Conservation (phyloP, 257 asterid species). For the Thymus mandschuricus region DNA sequence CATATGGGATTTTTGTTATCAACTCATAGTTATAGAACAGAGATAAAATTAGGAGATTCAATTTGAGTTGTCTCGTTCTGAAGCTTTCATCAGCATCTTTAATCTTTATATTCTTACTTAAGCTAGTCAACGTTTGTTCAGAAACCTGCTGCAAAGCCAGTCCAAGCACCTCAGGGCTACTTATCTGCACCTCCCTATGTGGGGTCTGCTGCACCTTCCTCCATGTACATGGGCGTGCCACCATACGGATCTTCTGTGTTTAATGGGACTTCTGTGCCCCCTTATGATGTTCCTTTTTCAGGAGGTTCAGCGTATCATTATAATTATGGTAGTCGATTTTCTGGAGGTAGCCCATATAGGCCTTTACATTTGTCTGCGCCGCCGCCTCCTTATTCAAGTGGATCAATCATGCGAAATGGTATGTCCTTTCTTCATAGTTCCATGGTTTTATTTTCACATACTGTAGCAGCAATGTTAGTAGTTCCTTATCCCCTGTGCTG, state of each 20-base stretch:
- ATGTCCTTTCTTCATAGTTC: constrained; percentile 16
- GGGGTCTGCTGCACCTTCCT: constrained; percentile 74
- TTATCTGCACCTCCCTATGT: constrained; percentile 63
- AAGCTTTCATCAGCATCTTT: constrained; percentile 20
- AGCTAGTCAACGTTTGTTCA: constrained; percentile 28
- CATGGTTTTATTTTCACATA: neutral
- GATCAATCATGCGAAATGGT: constrained; percentile 72
- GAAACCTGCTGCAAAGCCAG: constrained; percentile 69
- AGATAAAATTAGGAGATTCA: no score
- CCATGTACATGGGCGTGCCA: constrained; percentile 79
- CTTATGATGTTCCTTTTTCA: constrained; percentile 81
- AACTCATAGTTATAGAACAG: neutral
- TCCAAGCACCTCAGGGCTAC: constrained; percentile 71
- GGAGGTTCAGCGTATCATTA: constrained; percentile 84
- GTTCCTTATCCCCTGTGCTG: neutral
- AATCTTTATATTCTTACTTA: constrained; percentile 4
- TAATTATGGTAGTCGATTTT: constrained; percentile 72
- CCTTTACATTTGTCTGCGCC: constrained; percentile 71
- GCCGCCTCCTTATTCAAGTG: constrained; percentile 78
- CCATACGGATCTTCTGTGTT: constrained; percentile 81
- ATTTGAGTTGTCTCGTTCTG: neutral
- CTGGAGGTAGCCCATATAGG: constrained; percentile 84
- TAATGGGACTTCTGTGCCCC: constrained; percentile 71
- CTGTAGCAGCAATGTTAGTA: neutral
- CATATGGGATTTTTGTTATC: constrained; percentile 1